phyloP scores from a whole-genome alignment of 768 basidiomycete genomes.

The Punctularia strigosozonata region DNA sequence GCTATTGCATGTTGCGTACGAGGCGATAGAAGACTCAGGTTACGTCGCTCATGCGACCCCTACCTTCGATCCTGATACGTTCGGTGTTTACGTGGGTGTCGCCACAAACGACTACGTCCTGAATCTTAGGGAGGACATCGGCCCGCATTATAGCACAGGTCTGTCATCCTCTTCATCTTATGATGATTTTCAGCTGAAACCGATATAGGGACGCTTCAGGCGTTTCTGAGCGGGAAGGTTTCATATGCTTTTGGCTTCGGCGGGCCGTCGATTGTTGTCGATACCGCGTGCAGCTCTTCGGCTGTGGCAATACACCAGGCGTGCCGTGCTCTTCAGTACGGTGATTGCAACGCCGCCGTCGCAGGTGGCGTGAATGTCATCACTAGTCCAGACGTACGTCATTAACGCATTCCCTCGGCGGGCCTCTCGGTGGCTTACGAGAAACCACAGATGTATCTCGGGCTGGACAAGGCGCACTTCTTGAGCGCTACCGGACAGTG shows the following conservation, averaged over 20 bases:
- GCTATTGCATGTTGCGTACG: conserved; percentile 51
- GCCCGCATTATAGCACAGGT: conserved; percentile 66
- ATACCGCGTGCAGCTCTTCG: conserved; percentile 70
- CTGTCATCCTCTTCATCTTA: not conserved
- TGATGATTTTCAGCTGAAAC: not conserved
- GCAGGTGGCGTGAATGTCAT: conserved; percentile 70
- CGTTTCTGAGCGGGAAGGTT: conserved; percentile 62
- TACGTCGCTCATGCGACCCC: conserved; percentile 50
- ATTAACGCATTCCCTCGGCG: not conserved
- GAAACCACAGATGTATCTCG: conserved; percentile 53
- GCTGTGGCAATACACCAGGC: conserved; percentile 59
- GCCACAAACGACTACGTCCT: conserved; percentile 61
- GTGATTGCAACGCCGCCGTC: conserved; percentile 57
- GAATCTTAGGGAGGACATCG: conserved; percentile 49
- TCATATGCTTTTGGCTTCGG: conserved; percentile 57
- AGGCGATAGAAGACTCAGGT: conserved; percentile 61
- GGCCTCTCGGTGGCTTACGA: too few relatives aligned
- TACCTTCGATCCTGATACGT: conserved; percentile 36
- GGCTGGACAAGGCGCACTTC: conserved; percentile 59
- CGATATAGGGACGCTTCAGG: conserved; percentile 46
- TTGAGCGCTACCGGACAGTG: conserved; percentile 56
- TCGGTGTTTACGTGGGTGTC: conserved; percentile 60
- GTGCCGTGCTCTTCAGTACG: conserved; percentile 46
- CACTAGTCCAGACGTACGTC: conserved; percentile 55
- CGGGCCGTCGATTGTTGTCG: conserved; percentile 61